Conservation (phyloP, 2,329 filamentous ascomycete genomes). For the Penicillium crustosum region DNA sequence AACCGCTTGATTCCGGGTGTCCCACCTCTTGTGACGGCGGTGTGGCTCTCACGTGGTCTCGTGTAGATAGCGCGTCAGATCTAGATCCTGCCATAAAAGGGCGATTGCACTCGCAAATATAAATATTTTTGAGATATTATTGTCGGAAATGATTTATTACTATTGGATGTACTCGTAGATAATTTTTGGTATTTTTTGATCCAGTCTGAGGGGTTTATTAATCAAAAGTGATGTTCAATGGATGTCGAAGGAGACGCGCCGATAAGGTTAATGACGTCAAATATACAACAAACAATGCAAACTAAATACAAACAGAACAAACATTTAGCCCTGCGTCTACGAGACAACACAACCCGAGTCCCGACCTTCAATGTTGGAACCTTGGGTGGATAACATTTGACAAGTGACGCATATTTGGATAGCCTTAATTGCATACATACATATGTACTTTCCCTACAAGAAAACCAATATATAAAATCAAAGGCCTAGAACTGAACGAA, state of each 20-base stretch:
- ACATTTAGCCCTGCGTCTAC: neutral
- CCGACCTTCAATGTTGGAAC: neutral
- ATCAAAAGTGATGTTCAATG: constrained; percentile 9
- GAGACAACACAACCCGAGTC: too few relatives aligned
- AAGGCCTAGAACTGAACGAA: neutral
- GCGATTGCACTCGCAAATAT: constrained; percentile 14
- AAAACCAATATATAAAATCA: neutral
- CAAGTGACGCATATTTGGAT: neutral
- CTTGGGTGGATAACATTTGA: neutral
- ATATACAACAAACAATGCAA: constrained; percentile 2
- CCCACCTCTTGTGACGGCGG: constrained; percentile 18
- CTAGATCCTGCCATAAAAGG: constrained; percentile 5
- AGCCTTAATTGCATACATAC: too few relatives aligned
- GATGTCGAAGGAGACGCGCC: constrained; percentile 25
- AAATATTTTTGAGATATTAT: neutral
- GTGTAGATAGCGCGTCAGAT: constrained; percentile 25
- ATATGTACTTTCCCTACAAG: neutral
- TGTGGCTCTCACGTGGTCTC: constrained; percentile 28
- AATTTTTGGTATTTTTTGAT: neutral
- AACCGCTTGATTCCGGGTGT: constrained; percentile 26
- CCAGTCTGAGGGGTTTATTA: neutral
- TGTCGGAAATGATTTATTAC: neutral
- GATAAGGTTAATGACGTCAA: constrained; percentile 21
- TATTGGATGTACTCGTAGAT: neutral
- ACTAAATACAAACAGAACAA: constrained; percentile 1